These are phyloP conservation scores for Tolypocladium tropicale DNA, from an alignment of 2,329 filamentous ascomycete genomes.

Conservation along the genomic window DNA sequence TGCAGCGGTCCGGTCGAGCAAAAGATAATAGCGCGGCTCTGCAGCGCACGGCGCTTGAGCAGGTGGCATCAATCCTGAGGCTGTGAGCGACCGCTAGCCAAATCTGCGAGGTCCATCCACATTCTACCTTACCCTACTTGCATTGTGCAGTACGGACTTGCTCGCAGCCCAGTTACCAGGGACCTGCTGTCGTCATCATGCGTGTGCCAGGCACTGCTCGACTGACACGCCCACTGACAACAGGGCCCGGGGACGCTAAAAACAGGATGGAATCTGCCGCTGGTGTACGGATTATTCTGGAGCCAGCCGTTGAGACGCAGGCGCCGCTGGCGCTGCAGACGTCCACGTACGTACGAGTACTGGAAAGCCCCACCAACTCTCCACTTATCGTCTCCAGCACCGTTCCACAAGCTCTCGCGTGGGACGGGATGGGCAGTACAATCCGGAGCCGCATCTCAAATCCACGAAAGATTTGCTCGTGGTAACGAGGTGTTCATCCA, in stretches of 20 bases:
- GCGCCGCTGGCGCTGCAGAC: not conserved
- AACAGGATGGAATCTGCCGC: not conserved
- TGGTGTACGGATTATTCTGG: no score
- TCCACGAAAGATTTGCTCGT: no score
- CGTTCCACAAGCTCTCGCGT: no score
- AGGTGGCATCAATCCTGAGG: not conserved
- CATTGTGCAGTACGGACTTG: no score
- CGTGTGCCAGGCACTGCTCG: not conserved
- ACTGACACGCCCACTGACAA: not conserved
- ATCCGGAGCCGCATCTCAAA: no score
- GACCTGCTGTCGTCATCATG: not conserved
- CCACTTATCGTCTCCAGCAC: no score
- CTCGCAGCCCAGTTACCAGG: no score
- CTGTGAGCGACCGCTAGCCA: not conserved
- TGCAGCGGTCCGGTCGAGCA: not conserved
- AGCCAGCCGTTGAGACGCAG: not conserved
- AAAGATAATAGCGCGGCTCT: not conserved
- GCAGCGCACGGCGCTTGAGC: not conserved
- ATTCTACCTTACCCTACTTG: no score
- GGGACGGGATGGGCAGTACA: no score
- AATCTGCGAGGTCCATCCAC: not conserved
- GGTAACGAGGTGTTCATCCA: not conserved
- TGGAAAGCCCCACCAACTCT: not conserved
- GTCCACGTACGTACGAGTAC: no score
- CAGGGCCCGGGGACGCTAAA: not conserved